Percentiles rank a stretch among this genome's conserved stretches.
phyloP scores from a whole-genome alignment of 2,329 filamentous ascomycete genomes.

The Pseudofabraea citricarpa region DNA sequence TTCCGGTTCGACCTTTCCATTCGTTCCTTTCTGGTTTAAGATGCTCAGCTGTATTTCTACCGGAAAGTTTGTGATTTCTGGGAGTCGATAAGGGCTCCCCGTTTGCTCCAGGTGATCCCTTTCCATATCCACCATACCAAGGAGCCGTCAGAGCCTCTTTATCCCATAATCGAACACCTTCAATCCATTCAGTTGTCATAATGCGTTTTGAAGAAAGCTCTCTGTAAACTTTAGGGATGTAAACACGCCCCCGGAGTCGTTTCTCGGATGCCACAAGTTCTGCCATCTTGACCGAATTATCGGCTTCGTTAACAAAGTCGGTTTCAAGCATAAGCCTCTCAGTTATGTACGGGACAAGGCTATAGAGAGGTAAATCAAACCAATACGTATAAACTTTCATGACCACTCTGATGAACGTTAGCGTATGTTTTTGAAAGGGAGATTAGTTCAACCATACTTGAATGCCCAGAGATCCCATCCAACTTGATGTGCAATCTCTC shows the following conservation, averaged over 20 bases:
- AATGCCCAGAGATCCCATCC: constrained; percentile 96
- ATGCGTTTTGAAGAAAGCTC: constrained; percentile 80
- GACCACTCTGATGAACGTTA: constrained; percentile 55
- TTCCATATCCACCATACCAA: constrained; percentile 74
- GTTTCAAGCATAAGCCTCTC: constrained; percentile 91
- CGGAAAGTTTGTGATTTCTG: constrained; percentile 30
- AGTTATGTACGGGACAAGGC: constrained; percentile 84
- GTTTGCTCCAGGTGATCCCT: constrained; percentile 73
- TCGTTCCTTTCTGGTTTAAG: constrained; percentile 76
- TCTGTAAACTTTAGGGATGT: constrained; percentile 79
- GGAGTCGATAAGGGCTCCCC: constrained; percentile 50
- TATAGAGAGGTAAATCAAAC: constrained; percentile 93
- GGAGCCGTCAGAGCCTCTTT: constrained; percentile 71
- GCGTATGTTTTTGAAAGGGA: constrained; percentile 13
- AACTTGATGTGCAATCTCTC: constrained; percentile 86
- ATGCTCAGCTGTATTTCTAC: constrained; percentile 49
- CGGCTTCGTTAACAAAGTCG: constrained; percentile 87
- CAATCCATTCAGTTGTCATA: constrained; percentile 96
- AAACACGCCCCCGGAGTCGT: constrained; percentile 72
- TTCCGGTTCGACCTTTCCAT: constrained; percentile 69
- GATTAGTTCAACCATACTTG: constrained; percentile 48
- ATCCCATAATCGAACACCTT: constrained; percentile 89
- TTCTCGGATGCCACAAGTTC: constrained; percentile 70
- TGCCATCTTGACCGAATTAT: constrained; percentile 83
- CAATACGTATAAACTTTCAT: constrained; percentile 76